phyloP scores from a whole-genome alignment of 2,329 filamentous ascomycete species.

The Nemania diffusa region DNA sequence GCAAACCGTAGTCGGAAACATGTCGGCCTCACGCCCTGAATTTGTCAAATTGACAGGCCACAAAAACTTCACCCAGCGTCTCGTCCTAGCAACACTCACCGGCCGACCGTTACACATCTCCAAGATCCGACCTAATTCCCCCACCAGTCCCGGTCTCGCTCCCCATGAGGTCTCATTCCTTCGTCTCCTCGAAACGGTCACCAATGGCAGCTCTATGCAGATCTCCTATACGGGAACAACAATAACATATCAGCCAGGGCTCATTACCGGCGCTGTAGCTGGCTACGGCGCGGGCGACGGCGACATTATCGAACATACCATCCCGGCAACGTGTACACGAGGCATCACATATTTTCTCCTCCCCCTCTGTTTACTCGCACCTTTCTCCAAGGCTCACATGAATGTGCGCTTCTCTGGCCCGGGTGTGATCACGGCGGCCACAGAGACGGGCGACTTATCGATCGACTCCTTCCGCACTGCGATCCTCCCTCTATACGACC shows the following conservation, averaged over 20 bases:
- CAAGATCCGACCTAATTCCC: slow-evolving; percentile 88
- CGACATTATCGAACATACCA: slow-evolving; percentile 82
- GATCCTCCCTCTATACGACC: slow-evolving; percentile 86
- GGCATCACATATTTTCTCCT: slow-evolving; percentile 93
- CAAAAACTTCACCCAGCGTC: slow-evolving; percentile 81
- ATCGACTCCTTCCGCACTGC: slow-evolving; percentile 95
- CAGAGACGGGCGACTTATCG: slow-evolving; percentile 84
- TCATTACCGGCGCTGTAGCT: slow-evolving; percentile 86
- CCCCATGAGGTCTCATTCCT: slow-evolving; percentile 96
- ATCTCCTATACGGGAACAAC: slow-evolving; percentile 97
- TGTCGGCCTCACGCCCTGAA: slow-evolving; percentile 55
- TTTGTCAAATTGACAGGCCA: slow-evolving; percentile 85
- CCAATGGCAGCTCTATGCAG: slow-evolving; percentile 93
- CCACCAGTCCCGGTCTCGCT: slow-evolving; percentile 87
- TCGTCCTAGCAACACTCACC: slow-evolving; percentile 90
- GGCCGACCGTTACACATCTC: slow-evolving; percentile 91
- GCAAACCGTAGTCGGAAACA: slow-evolving; percentile 34
- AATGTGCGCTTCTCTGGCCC: slow-evolving; percentile 91
- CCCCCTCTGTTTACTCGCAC: slow-evolving; percentile 87
- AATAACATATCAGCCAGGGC: slow-evolving; percentile 88
- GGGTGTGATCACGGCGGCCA: slow-evolving; percentile 91
- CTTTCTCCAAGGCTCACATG: slow-evolving; percentile 90
- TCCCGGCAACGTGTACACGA: slow-evolving; percentile 79
- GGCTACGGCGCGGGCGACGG: slow-evolving; percentile 73
- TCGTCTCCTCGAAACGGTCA: slow-evolving; percentile 91